These are phyloP conservation scores for Parmelia sp. DNA, from an alignment of 495 filamentous ascomycete species.

Conservation along the genomic window DNA sequence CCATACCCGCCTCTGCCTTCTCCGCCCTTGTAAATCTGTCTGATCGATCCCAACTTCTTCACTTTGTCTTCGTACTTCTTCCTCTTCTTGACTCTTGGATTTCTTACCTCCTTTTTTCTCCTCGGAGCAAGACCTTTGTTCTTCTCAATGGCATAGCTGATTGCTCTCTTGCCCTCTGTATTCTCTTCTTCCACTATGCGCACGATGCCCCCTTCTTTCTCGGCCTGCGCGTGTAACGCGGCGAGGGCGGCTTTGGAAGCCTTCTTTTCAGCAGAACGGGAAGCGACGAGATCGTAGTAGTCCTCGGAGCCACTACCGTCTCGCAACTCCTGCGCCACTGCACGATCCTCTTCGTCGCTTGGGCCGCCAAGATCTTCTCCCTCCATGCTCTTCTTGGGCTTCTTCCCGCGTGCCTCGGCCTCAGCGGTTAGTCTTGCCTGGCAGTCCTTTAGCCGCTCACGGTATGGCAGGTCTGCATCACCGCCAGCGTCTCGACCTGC, in stretches of 20 bases:
- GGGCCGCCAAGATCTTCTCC: conserved; percentile 60
- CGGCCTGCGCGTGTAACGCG: conserved; percentile 46
- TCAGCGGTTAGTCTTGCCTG: conserved; percentile 78
- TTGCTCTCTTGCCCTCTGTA: conserved; percentile 77
- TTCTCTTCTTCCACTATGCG: conserved; percentile 50
- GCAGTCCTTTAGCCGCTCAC: conserved; percentile 78
- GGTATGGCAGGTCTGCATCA: conserved; percentile 84
- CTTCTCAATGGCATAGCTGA: conserved; percentile 88
- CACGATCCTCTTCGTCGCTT: conserved; percentile 48
- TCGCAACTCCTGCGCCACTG: conserved; percentile 40
- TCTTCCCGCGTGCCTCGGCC: conserved; percentile 75
- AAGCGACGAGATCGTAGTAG: conserved; percentile 84
- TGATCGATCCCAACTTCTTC: conserved; percentile 85
- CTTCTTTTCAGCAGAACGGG: conserved; percentile 63
- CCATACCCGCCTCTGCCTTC: conserved; percentile 81
- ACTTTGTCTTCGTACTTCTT: conserved; percentile 87
- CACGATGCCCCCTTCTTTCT: conserved; percentile 52
- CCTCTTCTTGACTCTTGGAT: conserved; percentile 96
- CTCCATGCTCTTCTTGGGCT: conserved; percentile 45
- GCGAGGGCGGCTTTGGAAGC: conserved; percentile 59
- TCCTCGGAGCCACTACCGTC: conserved; percentile 54
- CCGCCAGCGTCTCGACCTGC: conserved; percentile 81
- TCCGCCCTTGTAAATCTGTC: conserved; percentile 78
- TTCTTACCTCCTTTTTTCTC: conserved; percentile 85
- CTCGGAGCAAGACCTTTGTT: conserved; percentile 90